These are phyloP conservation scores for Elongisporangium undulatum DNA, from an alignment of 352 stramenopile genomes.

Conservation along the genomic window DNA sequence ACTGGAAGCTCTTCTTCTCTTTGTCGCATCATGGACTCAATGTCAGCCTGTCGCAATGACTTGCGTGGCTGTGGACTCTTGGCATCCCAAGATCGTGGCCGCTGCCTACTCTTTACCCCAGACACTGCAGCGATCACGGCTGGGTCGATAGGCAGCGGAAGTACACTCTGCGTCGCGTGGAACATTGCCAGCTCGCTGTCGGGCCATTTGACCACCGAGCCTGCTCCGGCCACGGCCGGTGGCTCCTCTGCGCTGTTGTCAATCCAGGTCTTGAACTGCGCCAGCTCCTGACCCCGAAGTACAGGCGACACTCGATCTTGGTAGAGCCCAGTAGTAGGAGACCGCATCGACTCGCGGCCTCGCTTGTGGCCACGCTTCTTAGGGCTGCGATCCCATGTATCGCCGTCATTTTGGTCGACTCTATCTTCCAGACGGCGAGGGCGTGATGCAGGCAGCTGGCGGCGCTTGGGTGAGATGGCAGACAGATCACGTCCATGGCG, in stretches of 20 bases:
- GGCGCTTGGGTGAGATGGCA: background rate
- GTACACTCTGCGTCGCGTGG: conserved; percentile 20
- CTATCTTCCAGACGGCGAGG: too few species aligned
- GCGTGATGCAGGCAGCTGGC: background rate
- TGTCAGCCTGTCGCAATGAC: conserved; percentile 4
- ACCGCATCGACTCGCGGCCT: background rate
- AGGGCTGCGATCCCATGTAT: background rate
- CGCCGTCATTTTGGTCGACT: background rate
- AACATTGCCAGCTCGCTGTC: conserved; percentile 59
- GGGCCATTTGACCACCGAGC: conserved; percentile 28
- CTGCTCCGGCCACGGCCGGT: conserved; percentile 31
- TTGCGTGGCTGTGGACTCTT: conserved; percentile 13
- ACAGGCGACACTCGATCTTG: background rate
- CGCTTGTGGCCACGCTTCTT: background rate
- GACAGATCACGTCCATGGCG: background rate
- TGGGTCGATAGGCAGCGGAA: conserved; percentile 16
- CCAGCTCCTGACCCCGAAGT: conserved; percentile 13
- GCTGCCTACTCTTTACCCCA: background rate
- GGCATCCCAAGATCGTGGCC: conserved; percentile 15
- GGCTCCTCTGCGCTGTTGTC: conserved; percentile 21
- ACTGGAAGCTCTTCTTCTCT: conserved; percentile 8
- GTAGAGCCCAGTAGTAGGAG: background rate
- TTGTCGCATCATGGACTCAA: conserved; percentile 13
- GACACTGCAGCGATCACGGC: conserved; percentile 4
- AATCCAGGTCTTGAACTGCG: conserved; percentile 45